These are phyloP conservation scores for Solanum hybrid DNA, from an alignment of 305 asterid genomes.

Conservation along the genomic window DNA sequence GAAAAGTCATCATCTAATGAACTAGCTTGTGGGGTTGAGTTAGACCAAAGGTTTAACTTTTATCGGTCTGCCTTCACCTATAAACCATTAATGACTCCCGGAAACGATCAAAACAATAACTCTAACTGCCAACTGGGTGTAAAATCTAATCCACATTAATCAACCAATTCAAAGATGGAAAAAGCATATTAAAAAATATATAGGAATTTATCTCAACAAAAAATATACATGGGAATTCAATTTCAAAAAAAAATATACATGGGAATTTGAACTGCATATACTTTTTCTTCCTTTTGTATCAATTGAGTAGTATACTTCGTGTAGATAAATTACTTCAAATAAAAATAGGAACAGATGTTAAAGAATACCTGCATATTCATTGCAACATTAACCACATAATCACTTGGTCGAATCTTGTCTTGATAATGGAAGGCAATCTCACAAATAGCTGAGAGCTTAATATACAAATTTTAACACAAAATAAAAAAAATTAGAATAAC, in stretches of 20 bases:
- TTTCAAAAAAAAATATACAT: no score
- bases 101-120: neutral
- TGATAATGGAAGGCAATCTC: conserved; percentile 85
- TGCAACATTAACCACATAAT: conserved; percentile 64
- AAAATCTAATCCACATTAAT: neutral
- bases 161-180: neutral
- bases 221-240: neutral
- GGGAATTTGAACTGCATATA: neutral
- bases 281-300: neutral
- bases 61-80: neutral
- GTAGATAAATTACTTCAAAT: neutral
- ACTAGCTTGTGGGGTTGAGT: neutral
- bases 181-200: neutral
- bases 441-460: conserved; percentile 89
- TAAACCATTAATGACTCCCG: neutral
- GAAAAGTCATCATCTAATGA: neutral
- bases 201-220: neutral
- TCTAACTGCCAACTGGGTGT: neutral
- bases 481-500: conserved; percentile 9
- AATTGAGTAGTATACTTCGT: neutral
- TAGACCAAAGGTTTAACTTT: neutral
- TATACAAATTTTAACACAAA: neutral
- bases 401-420: conserved; percentile 80
- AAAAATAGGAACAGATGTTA: neutral
- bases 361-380: conserved; percentile 69